phyloP scores from a whole-genome alignment of 202 grass and related monocot genomes.

The Cymbopogon flexuosus region DNA sequence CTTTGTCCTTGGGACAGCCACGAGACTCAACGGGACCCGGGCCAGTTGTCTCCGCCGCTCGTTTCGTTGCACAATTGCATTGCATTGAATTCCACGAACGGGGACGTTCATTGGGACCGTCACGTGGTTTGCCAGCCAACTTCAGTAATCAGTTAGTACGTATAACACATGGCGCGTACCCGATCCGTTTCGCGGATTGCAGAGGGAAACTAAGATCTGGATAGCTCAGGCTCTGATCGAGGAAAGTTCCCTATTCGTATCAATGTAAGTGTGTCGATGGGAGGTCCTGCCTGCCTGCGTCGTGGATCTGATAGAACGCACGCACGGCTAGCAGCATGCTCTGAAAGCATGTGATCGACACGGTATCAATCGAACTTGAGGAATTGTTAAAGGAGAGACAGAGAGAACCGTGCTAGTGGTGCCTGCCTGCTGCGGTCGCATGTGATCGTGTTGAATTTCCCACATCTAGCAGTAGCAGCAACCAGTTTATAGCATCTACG shows the following conservation, averaged over 20 bases:
- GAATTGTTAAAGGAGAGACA: background rate
- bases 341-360: background rate
- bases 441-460: background rate
- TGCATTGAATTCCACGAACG: background rate
- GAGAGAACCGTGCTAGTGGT: background rate
- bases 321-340: too few species aligned
- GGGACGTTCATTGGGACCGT: too few species aligned
- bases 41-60: background rate
- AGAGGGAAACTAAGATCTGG: background rate
- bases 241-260: background rate
- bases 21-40: background rate
- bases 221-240: background rate
- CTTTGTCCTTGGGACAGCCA: background rate
- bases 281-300: background rate
- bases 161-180: background rate
- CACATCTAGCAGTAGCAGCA: too few species aligned
- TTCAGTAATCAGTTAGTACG: background rate
- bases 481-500: too few species aligned
- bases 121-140: too few species aligned
- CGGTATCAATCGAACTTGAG: background rate
- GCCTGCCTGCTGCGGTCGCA: background rate
- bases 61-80: background rate
- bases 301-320: background rate
- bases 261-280: background rate
- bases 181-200: background rate